A percentile compares a stretch with the other conserved stretches of the same genome.
Conservation (phyloP, 805 yeast species). For the Ogataea naganishii region DNA sequence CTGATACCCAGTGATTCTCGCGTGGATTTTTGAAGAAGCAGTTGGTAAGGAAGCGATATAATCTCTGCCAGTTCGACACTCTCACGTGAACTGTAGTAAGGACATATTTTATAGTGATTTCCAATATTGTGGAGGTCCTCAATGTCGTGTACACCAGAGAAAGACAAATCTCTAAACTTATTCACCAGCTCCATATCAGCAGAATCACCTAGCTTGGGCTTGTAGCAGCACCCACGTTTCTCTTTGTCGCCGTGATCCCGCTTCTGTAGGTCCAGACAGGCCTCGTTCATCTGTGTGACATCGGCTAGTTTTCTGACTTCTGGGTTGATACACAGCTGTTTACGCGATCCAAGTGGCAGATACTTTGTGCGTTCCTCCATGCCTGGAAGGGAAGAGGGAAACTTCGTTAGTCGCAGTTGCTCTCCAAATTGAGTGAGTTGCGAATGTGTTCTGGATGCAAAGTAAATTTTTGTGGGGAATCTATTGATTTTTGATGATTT, state of each 20-base stretch:
- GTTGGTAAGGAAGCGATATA: slow-evolving; percentile 78
- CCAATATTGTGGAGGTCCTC: slow-evolving; percentile 71
- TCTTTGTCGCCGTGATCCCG: slow-evolving; percentile 5
- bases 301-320: slow-evolving; percentile 42
- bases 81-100: slow-evolving; percentile 68
- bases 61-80: slow-evolving; percentile 58
- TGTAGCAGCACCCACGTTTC: slow-evolving; percentile 29
- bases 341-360: slow-evolving; percentile 72
- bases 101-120: slow-evolving; percentile 49
- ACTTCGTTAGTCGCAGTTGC: slow-evolving; percentile 54
- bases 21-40: slow-evolving; percentile 52
- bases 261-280: slow-evolving; percentile 65
- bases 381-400: slow-evolving; percentile 49
- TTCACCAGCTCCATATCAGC: slow-evolving; percentile 23
- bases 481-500: slow-evolving; percentile 14
- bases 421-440: slow-evolving; percentile 75
- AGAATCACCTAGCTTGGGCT: slow-evolving; percentile 25
- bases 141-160: slow-evolving; percentile 59
- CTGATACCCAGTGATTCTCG: slow-evolving; percentile 52
- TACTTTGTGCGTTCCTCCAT: slow-evolving; percentile 51
- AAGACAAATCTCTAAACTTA: slow-evolving; percentile 45
- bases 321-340: slow-evolving; percentile 74
- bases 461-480: slow-evolving; percentile 45
- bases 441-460: slow-evolving; percentile 85
- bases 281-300: slow-evolving; percentile 60